Conservation (phyloP, 2,329 filamentous ascomycete species). For the Aphanoascus verrucosus region DNA sequence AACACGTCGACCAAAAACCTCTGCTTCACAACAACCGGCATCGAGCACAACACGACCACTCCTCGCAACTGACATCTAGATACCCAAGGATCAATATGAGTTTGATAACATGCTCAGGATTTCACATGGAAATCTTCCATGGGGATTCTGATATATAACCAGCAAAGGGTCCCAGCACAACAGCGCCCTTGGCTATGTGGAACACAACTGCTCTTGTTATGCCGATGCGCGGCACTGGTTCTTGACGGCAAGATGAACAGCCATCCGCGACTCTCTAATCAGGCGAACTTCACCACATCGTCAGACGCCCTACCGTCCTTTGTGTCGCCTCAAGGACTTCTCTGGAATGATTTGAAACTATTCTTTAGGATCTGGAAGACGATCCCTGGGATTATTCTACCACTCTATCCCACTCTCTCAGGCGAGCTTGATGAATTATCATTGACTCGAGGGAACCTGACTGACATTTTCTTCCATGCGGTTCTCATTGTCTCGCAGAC, state of each 20-base stretch:
- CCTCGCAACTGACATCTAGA: too few species aligned
- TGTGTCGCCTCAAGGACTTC: conserved; percentile 1
- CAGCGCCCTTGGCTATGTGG: neutral
- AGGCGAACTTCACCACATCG: neutral
- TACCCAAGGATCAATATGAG: too few species aligned
- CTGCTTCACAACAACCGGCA: too few species aligned
- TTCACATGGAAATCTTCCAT: neutral
- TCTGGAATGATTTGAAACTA: conserved; percentile 2
- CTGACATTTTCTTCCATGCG: conserved; percentile 5
- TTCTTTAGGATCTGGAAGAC: neutral
- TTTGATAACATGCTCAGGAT: neutral
- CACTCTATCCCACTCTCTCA: conserved; percentile 1
- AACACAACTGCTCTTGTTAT: neutral
- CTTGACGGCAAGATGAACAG: neutral
- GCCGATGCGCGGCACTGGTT: neutral
- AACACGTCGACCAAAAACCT: neutral
- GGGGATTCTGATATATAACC: too few species aligned
- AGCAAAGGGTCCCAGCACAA: too few species aligned
- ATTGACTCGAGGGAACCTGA: neutral
- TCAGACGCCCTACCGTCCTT: conserved; percentile 3
- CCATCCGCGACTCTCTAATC: neutral
- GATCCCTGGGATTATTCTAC: conserved; percentile 4
- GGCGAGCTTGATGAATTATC: conserved; percentile 7
- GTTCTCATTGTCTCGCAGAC: conserved; percentile 5
- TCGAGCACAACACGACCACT: too few species aligned